Base-by-base conservation (phyloP, 371 early-diverging fungal genomes). In the Apophysomyces trapeziformis region DNA sequence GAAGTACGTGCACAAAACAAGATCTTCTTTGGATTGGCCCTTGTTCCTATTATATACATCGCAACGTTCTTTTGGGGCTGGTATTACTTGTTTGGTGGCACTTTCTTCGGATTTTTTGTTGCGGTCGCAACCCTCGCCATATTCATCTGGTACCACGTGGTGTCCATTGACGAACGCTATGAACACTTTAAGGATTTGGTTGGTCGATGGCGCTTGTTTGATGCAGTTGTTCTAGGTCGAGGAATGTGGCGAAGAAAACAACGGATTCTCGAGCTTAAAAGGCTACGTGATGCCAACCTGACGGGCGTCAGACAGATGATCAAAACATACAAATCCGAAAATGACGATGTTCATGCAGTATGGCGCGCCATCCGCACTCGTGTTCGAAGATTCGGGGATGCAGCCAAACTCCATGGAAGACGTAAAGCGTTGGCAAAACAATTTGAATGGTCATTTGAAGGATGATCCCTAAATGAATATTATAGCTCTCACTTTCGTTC, bases 1-100 rank as follows among this genome's bases (percentile, higher is more conserved):
- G 87, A 87, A 66, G 80, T 77, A 2, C 72, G 77, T 26, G 87
- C 87, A 13, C 87, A 87, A 59, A 79, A 80, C 71, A 87, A 87
- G 63, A 83, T 85, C 37, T 72, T 82, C 35, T 73, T 76, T 36
- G 78, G 80, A 1, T 60, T 83, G 43, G 64, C 70, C 1, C 58
- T 85, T 4, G 73, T 82, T 0, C 83, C 80, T 4, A 62, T 82
- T 4, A 77, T 79, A 14, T 85, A 83, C 44, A 26, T 78, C 9
- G n/a, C 64, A 0, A 59, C 79, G 0, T 82, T 85, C 58, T 50
- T 78, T 14, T 80, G 75, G 74, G 76, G 70, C 5, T 85, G 84
- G 86, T 66, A 65, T 46, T 59, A 63, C 13, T 58, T 79, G 11
- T 81, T 82, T 64, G 74, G 70, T 26, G 77, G 75, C 3, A 73